Percentiles rank a stretch among this genome's conserved stretches.
phyloP scores from a whole-genome alignment of 305 asterid genomes.

The Fraxinus angustifolia region DNA sequence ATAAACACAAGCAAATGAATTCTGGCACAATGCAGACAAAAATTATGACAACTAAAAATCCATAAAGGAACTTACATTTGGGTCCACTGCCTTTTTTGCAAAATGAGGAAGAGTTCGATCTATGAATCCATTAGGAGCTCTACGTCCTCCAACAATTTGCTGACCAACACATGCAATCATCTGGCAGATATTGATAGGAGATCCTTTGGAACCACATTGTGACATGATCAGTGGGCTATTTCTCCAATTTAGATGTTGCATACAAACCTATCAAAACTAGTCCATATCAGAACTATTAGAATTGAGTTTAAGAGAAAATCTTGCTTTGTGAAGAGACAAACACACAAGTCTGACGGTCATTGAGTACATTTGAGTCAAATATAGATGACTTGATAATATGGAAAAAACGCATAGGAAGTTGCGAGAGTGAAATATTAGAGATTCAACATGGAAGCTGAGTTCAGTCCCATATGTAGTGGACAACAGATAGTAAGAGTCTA shows the following conservation, averaged over 20 bases:
- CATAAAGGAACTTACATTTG: conserved; percentile 52
- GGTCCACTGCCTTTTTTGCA: conserved; percentile 69
- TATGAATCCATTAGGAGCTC: conserved; percentile 94
- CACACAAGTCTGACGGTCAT: not conserved
- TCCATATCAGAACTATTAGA: not conserved
- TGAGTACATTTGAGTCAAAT: not conserved
- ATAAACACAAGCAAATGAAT: conserved; percentile 10
- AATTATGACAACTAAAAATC: not conserved
- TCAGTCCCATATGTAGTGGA: not conserved
- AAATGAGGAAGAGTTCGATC: conserved; percentile 97
- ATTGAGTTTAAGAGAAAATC: not conserved
- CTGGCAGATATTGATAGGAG: conserved; percentile 94
- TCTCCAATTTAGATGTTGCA: conserved; percentile 79
- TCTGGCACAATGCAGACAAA: conserved; percentile 7
- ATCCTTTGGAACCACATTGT: conserved; percentile 97
- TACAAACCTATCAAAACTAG: conserved; percentile 58
- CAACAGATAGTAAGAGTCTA: not conserved
- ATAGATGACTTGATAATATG: not conserved
- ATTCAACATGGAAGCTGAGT: not conserved
- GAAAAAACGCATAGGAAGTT: not conserved
- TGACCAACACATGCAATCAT: conserved; percentile 98
- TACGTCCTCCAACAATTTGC: conserved; percentile 86
- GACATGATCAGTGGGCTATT: conserved; percentile 95
- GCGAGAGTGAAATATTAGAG: not conserved
- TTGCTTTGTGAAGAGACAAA: not conserved